A percentile compares a stretch with the other conserved stretches of the same genome.
These are phyloP conservation scores for Falciphora oryzae DNA, from an alignment of 2,329 filamentous ascomycete genomes.

Conservation along the genomic window DNA sequence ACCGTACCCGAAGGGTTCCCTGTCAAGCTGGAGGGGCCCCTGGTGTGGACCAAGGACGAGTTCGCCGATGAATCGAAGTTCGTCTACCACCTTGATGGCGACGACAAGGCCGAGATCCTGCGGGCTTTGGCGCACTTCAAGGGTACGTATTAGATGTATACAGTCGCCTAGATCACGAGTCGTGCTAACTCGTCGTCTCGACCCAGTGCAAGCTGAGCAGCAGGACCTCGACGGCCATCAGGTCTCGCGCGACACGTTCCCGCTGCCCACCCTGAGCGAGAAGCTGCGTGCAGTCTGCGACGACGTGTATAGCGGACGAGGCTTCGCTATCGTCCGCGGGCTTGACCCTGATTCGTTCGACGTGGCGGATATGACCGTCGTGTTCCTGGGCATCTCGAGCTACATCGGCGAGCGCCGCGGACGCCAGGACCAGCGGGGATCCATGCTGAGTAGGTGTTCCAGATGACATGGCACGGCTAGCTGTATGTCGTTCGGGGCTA, in stretches of 20 bases:
- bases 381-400: too few species aligned
- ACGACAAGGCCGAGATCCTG: background rate
- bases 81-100: background rate
- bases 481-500: background rate
- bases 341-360: too few species aligned
- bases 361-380: too few species aligned
- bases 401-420: too few species aligned
- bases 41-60: background rate
- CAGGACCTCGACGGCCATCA: constrained; percentile 1
- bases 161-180: background rate
- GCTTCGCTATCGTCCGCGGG: too few species aligned
- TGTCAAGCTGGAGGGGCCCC: background rate
- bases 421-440: too few species aligned
- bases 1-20: background rate
- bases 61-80: background rate
- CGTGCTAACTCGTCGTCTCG: background rate
- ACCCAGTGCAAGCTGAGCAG: background rate
- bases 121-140: background rate
- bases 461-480: background rate
- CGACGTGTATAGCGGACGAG: too few species aligned
- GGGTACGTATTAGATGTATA: background rate
- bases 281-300: too few species aligned
- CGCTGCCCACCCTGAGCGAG: too few species aligned
- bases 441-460: background rate
- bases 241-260: background rate